These are phyloP conservation scores for Santalum album DNA, from an alignment of 164 flowering plant genomes.

Conservation along the genomic window DNA sequence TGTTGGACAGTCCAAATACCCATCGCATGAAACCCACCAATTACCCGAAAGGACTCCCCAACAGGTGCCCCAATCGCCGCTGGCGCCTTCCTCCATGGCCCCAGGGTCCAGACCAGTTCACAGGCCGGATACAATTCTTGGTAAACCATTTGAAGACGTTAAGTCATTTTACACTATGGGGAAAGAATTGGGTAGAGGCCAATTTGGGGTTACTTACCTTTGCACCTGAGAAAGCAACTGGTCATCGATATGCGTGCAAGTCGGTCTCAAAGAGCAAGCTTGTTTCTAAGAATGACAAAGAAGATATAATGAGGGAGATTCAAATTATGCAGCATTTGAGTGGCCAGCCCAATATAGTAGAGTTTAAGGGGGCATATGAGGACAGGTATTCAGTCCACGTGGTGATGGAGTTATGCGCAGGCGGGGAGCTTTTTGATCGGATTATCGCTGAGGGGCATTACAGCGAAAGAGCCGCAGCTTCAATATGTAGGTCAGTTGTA, in stretches of 20 bases:
- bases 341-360: conserved; percentile 83
- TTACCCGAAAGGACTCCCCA: conserved; percentile 9
- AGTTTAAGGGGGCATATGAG: conserved; percentile 93
- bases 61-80: conserved; percentile 1
- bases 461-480: conserved; percentile 78
- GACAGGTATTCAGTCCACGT: conserved; percentile 73
- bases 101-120: conserved; percentile 24
- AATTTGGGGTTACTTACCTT: conserved; percentile 86
- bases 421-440: conserved; percentile 91
- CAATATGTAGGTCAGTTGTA: conserved; percentile 63
- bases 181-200: conserved; percentile 88
- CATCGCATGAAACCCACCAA: conserved; percentile 15
- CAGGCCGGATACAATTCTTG: conserved; percentile 55
- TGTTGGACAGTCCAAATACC: conserved; percentile 12
- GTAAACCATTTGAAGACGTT: conserved; percentile 67
- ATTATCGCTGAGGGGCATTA: conserved; percentile 88
- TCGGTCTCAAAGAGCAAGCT: conserved; percentile 82
- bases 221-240: conserved; percentile 65
- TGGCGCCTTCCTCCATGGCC: conserved; percentile 11
- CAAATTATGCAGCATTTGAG: conserved; percentile 92
- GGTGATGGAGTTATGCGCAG: conserved; percentile 90
- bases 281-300: conserved; percentile 58
- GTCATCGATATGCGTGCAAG: conserved; percentile 67
- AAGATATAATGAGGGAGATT: conserved; percentile 85
- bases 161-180: conserved; percentile 48